Percentiles rank a stretch among this genome's conserved stretches.
These are phyloP conservation scores for Hericium alpestre DNA, from an alignment of 768 basidiomycete species.

Conservation along the genomic window DNA sequence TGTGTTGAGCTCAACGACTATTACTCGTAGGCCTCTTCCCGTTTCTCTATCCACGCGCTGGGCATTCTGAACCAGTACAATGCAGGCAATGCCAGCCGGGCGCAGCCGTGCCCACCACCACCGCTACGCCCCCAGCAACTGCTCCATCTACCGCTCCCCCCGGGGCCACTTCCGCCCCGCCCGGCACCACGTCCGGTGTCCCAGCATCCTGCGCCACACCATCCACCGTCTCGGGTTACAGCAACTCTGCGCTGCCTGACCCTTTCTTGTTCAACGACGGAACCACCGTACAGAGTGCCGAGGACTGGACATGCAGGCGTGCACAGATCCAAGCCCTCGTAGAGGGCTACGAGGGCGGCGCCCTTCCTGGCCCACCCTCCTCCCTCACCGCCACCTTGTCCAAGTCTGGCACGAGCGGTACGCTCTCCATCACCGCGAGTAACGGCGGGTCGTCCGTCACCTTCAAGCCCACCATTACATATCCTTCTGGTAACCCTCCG, in stretches of 20 bases:
- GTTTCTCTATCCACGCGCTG: not conserved
- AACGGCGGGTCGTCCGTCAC: constrained; percentile 38
- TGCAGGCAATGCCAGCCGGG: constrained; percentile 11
- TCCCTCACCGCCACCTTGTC: constrained; percentile 35
- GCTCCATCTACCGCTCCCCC: not conserved
- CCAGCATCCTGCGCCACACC: constrained; percentile 14
- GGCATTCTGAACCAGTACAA: not conserved
- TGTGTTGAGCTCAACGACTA: constrained; percentile 12
- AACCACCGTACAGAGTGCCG: constrained; percentile 29
- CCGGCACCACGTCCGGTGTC: not conserved
- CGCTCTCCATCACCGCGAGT: constrained; percentile 38
- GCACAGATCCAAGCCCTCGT: constrained; percentile 38
- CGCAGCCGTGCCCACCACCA: constrained; percentile 1
- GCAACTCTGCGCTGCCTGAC: constrained; percentile 37
- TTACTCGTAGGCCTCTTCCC: constrained; percentile 10
- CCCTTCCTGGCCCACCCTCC: constrained; percentile 36
- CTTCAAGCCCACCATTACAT: constrained; percentile 36
- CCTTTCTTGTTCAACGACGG: constrained; percentile 45
- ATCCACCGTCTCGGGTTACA: constrained; percentile 18
- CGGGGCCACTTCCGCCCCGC: not conserved
- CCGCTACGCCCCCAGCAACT: not conserved
- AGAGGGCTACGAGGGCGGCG: constrained; percentile 44
- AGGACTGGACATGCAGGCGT: constrained; percentile 42
- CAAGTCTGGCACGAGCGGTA: constrained; percentile 20
- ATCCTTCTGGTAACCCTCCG: constrained; percentile 33